A percentile compares a stretch with the other conserved stretches of the same genome.
Evolutionary conservation across 164 flowering plant genomes (phyloP).

Genomic region (Liriodendron chinense): DNA sequence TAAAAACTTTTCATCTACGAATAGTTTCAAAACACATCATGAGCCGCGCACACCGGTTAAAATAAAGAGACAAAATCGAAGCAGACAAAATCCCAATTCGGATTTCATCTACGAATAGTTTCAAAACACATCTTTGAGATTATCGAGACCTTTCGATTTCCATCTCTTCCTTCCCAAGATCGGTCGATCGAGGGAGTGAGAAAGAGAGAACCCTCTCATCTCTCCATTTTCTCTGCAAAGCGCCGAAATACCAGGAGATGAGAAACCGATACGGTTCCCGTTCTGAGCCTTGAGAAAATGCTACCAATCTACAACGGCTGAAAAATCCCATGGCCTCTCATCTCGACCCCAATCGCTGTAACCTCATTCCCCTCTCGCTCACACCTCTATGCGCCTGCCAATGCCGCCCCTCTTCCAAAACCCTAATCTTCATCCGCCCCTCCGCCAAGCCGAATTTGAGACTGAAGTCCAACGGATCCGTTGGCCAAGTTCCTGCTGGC

Average conservation of each 20-base stretch:
- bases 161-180: neutral
- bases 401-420: conserved; percentile 22
- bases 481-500: neutral
- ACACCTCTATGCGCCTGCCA: conserved; percentile 36
- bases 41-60: no score
- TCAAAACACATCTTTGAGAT: neutral
- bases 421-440: conserved; percentile 22
- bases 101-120: neutral
- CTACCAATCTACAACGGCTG: neutral
- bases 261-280: neutral
- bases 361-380: conserved; percentile 29
- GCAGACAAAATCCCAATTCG: neutral
- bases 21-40: no score
- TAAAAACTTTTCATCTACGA: no score
- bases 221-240: neutral
- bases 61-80: neutral
- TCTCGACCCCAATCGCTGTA: neutral
- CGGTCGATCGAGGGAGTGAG: no score
- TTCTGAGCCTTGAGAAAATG: neutral
- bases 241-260: neutral
- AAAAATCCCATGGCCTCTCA: neutral
- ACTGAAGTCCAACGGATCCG: conserved; percentile 17
- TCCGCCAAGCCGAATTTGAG: conserved; percentile 21
- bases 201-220: neutral
- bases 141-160: neutral